A percentile compares a stretch with the other conserved stretches of the same genome.
phyloP scores from a whole-genome alignment of 306 rosid genomes.

The Coriaria nepalensis region DNA sequence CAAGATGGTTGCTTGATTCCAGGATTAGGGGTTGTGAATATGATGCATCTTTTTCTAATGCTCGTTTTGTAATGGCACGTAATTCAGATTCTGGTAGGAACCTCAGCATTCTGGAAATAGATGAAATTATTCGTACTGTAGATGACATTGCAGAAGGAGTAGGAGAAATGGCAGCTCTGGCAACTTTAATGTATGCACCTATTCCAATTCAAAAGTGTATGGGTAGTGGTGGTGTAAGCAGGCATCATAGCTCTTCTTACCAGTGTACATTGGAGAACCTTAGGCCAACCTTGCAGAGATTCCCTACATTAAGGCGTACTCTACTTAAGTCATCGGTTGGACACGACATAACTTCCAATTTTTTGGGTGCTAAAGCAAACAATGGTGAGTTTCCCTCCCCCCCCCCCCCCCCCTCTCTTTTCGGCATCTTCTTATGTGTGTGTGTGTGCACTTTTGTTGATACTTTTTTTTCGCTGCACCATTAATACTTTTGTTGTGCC shows the following conservation, averaged over 20 bases:
- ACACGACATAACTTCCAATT: conserved; percentile 41
- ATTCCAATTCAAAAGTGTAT: conserved; percentile 68
- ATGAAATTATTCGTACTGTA: conserved; percentile 83
- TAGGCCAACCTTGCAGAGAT: conserved; percentile 66
- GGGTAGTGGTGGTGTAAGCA: conserved; percentile 68
- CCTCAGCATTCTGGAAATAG: conserved; percentile 51
- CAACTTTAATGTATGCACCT: conserved; percentile 79
- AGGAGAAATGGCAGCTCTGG: conserved; percentile 90
- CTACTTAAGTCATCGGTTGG: conserved; percentile 73
- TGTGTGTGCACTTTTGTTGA: background rate
- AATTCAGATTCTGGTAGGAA: conserved; percentile 44
- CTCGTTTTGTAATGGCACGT: conserved; percentile 54
- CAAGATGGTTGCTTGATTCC: conserved; percentile 77
- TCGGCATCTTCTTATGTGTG: background rate
- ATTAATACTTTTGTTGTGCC: background rate
- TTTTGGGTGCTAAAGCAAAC: conserved; percentile 46
- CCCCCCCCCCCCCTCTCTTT: no score
- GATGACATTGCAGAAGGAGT: conserved; percentile 99
- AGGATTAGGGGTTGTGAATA: conserved; percentile 75
- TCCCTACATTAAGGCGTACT: conserved; percentile 78
- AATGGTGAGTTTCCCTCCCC: conserved; percentile 43
- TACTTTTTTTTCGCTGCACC: conserved; percentile 2
- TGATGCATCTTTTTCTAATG: conserved; percentile 80
- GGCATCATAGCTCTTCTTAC: conserved; percentile 62
- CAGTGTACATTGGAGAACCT: conserved; percentile 96